Evolutionary conservation across 2,329 filamentous ascomycete species (phyloP), one percentile per base, ranked within the genome.

Genomic region (Fusarium illudens): DNA sequence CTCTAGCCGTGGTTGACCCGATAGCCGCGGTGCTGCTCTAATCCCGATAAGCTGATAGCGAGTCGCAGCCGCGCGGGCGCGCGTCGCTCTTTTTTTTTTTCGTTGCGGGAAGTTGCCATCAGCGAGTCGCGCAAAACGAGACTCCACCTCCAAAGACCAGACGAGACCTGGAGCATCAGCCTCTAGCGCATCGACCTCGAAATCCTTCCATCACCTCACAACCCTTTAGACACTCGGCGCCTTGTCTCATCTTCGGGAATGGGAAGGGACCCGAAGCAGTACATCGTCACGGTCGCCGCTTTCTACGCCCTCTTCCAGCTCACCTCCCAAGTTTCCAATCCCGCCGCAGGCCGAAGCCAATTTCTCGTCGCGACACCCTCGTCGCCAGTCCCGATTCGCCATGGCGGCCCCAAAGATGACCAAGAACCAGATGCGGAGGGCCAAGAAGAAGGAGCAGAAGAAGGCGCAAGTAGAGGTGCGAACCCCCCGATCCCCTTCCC

Each of bases 371-470:
- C 70, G 68, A 71, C 60, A 62, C 65, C 72, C 62, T 62, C 56
- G 65, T 72, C 75, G 69, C 71, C 68, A 58, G 62, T 39, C 61
- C 60, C 69, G 13, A 54, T 54, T 72, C 75, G 83, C 79, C 76
- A 90, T 90, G 88, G 87, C 87, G 75, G 79, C 83, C 70, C 80
- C 85, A 71, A 96, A 95, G 83, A 89, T 91, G 84, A 94, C 91
- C 78, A 98, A 97, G 84, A 97, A 97, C 81, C 93, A 97, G 81
- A 90, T 94, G 84, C 89, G 94, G 79, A 90, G 95, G 79, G 92
- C 93, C 50, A 94, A 95, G 84, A 97, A 96, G 87, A 97, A 97
- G 89, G 92, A 93, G 74, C 89, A 93, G 77, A 96, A 96, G 83
- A 89, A 89, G 75, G 80, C 87, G 71, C 81, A 86, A 54, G 82